phyloP scores from a whole-genome alignment of 2,329 filamentous ascomycete species.

The Colletotrichum spinosum region DNA sequence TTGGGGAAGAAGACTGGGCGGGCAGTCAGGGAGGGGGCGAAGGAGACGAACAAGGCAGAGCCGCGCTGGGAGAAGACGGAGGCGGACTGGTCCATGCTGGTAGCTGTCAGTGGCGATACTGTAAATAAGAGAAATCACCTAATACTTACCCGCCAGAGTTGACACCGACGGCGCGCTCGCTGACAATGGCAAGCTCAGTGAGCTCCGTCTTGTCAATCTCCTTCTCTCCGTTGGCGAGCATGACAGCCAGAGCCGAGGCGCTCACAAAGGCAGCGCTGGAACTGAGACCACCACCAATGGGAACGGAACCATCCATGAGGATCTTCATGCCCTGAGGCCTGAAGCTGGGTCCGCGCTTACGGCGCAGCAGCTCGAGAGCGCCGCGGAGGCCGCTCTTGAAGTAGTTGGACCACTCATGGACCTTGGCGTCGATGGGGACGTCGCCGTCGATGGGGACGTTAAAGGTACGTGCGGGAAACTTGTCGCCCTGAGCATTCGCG shows the following conservation, averaged over 20 bases:
- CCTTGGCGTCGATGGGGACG: slow-evolving; percentile 85
- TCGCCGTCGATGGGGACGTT: slow-evolving; percentile 71
- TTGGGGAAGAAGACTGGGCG: slow-evolving; percentile 85
- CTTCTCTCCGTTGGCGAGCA: slow-evolving; percentile 84
- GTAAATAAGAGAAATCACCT: not conserved
- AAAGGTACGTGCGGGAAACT: slow-evolving; percentile 83
- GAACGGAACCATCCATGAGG: slow-evolving; percentile 90
- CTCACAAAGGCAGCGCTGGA: slow-evolving; percentile 96
- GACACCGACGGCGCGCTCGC: slow-evolving; percentile 92
- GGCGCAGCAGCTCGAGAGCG: slow-evolving; percentile 80
- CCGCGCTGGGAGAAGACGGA: slow-evolving; percentile 92
- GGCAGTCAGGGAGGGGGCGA: slow-evolving; percentile 82
- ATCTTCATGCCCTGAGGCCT: slow-evolving; percentile 84
- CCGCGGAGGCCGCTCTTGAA: slow-evolving; percentile 93
- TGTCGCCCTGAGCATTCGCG: slow-evolving; percentile 80
- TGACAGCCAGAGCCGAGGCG: slow-evolving; percentile 86
- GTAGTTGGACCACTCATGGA: slow-evolving; percentile 98
- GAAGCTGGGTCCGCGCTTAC: slow-evolving; percentile 69
- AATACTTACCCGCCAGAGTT: slow-evolving; percentile 86
- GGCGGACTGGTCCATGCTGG: slow-evolving; percentile 95
- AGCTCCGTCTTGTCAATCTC: slow-evolving; percentile 90
- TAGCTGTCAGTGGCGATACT: not conserved
- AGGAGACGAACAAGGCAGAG: slow-evolving; percentile 89
- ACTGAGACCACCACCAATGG: slow-evolving; percentile 89
- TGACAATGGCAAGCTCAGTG: slow-evolving; percentile 92